Base-by-base conservation (phyloP, 306 rosid species). In the Carpinus fangiana region DNA sequence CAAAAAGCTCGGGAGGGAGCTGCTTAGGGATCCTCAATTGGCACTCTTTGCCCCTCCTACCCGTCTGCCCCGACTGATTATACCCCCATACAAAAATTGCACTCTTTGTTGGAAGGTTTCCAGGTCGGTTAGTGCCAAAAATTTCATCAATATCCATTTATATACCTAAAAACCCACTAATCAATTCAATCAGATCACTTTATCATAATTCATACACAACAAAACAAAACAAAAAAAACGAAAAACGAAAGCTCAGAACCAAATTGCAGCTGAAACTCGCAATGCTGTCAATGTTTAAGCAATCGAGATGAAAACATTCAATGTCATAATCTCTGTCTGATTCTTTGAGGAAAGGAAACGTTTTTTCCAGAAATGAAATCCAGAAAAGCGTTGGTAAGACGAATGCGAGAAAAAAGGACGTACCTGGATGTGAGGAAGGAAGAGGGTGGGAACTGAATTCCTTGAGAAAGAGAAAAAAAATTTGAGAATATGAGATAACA, bases 41-140 rank as follows among this genome's bases (percentile, higher is more conserved):
- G 55, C 86, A 84, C 41, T 84, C 92, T 73, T 87, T 78, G 53
- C 93, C 94, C 43, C 82, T 86, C 84, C 98, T 88, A 5, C 96
- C 98, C 8, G 97, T 94, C 84, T 92, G 98, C 47, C 98, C 97
- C 0, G 97, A 90, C 62, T 94, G 94, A 79, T 94, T 94, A 74
- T 94, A 94, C 8, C 98, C 98, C 98, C 98, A 94, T 28, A 88
- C 97, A 84, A 90, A 92, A 79, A 94, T 89, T 46, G 97, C 98
- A 82, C 97, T 90, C 90, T 86, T 92, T 67, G 87, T 88, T 28
- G 97, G 82, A 43, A 87, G 73, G 65, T 61, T 84, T 48, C 34
- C 74, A 0, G 92, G 87, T 68, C 57, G 82, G 12, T 26, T 81
- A 11, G 78, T 80, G 74, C 92, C 97, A 8, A 92, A 85, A 20